Conservation (phyloP, 345 rosid species). For the Syzygium aromaticum region DNA sequence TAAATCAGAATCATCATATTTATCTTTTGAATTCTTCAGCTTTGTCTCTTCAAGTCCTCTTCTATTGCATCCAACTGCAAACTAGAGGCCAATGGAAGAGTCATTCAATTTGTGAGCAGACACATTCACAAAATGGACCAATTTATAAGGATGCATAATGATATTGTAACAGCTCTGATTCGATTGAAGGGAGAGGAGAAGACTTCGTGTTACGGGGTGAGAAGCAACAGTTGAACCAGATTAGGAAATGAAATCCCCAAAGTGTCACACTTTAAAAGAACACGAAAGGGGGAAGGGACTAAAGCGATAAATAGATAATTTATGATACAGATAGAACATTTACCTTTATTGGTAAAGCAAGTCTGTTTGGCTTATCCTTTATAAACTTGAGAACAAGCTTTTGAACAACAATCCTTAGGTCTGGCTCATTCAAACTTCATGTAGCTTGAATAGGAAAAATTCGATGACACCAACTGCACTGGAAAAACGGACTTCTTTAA, state of each 20-base stretch:
- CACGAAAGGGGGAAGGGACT: no score
- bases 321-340: not conserved
- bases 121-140: no score
- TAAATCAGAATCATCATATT: constrained; percentile 20
- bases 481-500: constrained; percentile 4
- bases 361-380: constrained; percentile 33
- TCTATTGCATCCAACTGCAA: constrained; percentile 83
- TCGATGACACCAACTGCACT: constrained; percentile 90
- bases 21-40: constrained; percentile 28
- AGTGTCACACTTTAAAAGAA: no score
- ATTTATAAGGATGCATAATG: no score
- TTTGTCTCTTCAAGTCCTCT: constrained; percentile 69
- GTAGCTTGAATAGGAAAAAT: constrained; percentile 90
- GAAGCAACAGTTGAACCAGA: no score
- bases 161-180: no score
- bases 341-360: constrained; percentile 60
- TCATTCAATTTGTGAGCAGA: no score
- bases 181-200: no score
- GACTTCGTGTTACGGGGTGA: no score
- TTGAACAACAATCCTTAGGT: constrained; percentile 47
- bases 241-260: no score
- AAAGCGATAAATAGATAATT: no score
- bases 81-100: constrained; percentile 23
- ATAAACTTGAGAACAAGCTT: constrained; percentile 60
- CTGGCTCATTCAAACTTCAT: constrained; percentile 61